Base-by-base conservation (phyloP, 108 stramenopile genomes). In the Skeletonema potamos region DNA sequence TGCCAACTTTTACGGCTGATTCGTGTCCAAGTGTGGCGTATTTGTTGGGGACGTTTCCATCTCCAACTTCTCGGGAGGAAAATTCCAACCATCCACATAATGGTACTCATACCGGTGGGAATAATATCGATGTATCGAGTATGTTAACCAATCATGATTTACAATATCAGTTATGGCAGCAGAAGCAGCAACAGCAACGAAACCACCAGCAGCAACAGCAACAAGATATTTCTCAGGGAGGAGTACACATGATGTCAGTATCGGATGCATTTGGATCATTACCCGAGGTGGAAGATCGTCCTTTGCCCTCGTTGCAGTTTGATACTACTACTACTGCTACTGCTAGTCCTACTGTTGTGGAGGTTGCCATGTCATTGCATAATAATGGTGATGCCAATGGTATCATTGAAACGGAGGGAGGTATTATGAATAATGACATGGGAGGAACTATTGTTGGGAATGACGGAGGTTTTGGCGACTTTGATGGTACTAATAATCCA, bases 261-360 rank as follows among this genome's bases (percentile, higher is more conserved):
- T 55, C 59, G 1, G 72, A 73, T 64, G 77, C 77, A 26, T 79
- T 79, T 72, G 77, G 65, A 32, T 66, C 28, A 48, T 57, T 79
- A 46, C 34, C 46, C 1, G 77, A 79, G 41, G 77, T 79, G 34
- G 65, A 79, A 44, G 77, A 79, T 72, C 55, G 64, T 36, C 77
- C 77, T 22, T 62, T 79, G 70, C 70, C 77, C 0, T 55, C 65
- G 22, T 55, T 79, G 43, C 58, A 46, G 20, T 67, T 54, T n/a
- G 29, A 34, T 54, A 29, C 34, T 57, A 1, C 9, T 36, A 36
- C 34, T 7, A 36, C 34, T 7, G 10, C 39, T n/a, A 13, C 39
- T 15, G 39, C 3, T 15, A 13, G 15, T 15, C 15, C 3, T 15
- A 15, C 4, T 1, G 39, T 2, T 2, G 36, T 37, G 36, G 36